Base-by-base conservation (phyloP, 2,329 filamentous ascomycete species). In the Pseudodiploospora longispora region DNA sequence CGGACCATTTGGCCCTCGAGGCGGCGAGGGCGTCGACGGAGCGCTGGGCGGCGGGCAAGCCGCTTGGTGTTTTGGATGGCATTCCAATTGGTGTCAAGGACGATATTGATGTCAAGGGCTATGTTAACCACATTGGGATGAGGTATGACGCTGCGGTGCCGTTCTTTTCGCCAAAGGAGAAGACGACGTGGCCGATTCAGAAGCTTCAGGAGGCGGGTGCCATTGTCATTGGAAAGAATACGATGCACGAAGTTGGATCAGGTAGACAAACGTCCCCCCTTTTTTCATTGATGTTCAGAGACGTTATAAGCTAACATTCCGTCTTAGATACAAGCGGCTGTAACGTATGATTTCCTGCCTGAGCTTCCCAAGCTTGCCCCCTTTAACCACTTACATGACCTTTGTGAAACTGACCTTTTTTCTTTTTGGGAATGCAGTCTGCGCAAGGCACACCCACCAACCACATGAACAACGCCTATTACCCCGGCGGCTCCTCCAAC, bases 61-160 rank as follows among this genome's bases (percentile, higher is more conserved):
- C 81, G 1, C 62, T 88, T 10, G 74, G 86, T 9, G 67, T 86
- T 5, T 68, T 95, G 6, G 89, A 95, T 55, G 89, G 89, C 9
- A 79, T 95, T 1, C 89, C 88, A 0, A 76, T 94, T 40, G 85
- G 83, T 0, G 78, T 93, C 54, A 95, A 95, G 65, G 88, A 94
- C 57, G 87, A 95, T 56, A 74, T 83, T 10, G 74, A 83, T 50
- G 69, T 89, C 30, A 72, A 78, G 50, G 87, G 85, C 10, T 90
- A 88, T 59, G 74, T 77, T 41, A 78, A 74, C 50, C 83, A 79
- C 42, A 65, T 76, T 39, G 87, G 85, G 27, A 81, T 83, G 55
- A 74, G 67, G 49, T 69, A 81, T 38, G 72, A 83, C 50, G 74
- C 76, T 46, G 75, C 69, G 2, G 56, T 69, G 34, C 61, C 66